These are phyloP conservation scores for Phyllachora maydis DNA, from an alignment of 2,329 filamentous ascomycete genomes.

Conservation along the genomic window DNA sequence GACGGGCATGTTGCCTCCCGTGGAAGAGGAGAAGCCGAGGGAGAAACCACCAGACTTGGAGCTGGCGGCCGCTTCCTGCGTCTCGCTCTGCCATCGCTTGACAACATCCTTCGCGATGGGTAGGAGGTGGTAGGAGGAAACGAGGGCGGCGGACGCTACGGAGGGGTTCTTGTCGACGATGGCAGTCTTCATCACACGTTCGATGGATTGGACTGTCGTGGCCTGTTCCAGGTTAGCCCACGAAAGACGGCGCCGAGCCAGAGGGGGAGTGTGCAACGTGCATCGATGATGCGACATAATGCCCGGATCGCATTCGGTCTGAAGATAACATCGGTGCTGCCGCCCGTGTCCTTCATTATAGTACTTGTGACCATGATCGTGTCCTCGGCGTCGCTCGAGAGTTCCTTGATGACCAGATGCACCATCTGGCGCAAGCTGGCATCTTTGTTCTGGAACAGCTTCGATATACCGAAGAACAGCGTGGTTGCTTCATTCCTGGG, in stretches of 20 bases:
- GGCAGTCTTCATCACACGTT: conserved; percentile 95
- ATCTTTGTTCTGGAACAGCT: conserved; percentile 99
- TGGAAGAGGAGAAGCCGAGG: conserved; percentile 75
- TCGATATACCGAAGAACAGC: conserved; percentile 97
- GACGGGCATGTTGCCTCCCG: conserved; percentile 52
- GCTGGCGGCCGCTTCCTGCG: conserved; percentile 83
- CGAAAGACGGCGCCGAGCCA: not conserved
- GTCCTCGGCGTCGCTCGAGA: conserved; percentile 87
- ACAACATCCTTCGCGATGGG: conserved; percentile 93
- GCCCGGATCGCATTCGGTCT: conserved; percentile 91
- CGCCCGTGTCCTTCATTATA: conserved; percentile 98
- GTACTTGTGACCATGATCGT: conserved; percentile 99
- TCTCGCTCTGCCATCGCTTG: conserved; percentile 94
- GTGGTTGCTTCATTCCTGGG: conserved; percentile 93
- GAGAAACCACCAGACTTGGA: conserved; percentile 79
- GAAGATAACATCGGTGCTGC: conserved; percentile 84
- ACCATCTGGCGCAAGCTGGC: conserved; percentile 96
- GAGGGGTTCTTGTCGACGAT: conserved; percentile 99
- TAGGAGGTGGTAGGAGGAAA: conserved; percentile 94
- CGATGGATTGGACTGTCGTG: conserved; percentile 90
- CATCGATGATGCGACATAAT: conserved; percentile 90
- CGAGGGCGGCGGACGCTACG: conserved; percentile 84
- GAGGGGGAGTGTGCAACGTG: conserved; percentile 25
- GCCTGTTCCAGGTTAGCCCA: conserved; percentile 29
- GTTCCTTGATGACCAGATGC: conserved; percentile 93